Percentiles rank a stretch among this genome's conserved stretches.
Evolutionary conservation across 257 asterid genomes (phyloP).

Genomic region (Solanum bulbocastanum): DNA sequence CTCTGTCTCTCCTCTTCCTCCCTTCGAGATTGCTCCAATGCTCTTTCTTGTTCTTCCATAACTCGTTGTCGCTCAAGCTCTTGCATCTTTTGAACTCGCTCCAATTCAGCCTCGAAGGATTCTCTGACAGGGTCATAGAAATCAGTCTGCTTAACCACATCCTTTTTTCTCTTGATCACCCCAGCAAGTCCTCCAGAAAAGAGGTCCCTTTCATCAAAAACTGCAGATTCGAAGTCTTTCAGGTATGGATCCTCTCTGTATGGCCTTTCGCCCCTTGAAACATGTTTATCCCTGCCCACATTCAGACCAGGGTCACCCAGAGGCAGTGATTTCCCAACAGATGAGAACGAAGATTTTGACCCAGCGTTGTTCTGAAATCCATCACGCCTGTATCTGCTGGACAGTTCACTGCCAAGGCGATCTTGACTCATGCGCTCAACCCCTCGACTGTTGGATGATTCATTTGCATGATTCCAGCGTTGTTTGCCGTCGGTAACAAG

Average conservation of each 20-base stretch:
- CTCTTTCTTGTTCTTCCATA: conserved; percentile 87
- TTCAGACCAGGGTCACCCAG: conserved; percentile 31
- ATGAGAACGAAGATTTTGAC: conserved; percentile 33
- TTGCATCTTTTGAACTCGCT: conserved; percentile 92
- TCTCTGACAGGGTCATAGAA: conserved; percentile 88
- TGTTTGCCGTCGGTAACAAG: conserved; percentile 25
- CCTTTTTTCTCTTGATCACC: conserved; percentile 79
- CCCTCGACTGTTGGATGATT: conserved; percentile 39
- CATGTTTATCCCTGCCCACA: conserved; percentile 41
- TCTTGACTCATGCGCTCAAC: conserved; percentile 34
- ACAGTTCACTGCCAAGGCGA: conserved; percentile 38
- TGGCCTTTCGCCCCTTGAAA: conserved; percentile 41
- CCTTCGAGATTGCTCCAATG: conserved; percentile 65
- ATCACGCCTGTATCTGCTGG: conserved; percentile 44
- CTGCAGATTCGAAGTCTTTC: conserved; percentile 32
- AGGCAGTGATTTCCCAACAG: conserved; percentile 40
- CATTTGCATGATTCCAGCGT: conserved; percentile 34
- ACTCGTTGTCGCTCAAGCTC: conserved; percentile 81
- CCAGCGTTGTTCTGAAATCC: conserved; percentile 27
- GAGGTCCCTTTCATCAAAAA: conserved; percentile 70
- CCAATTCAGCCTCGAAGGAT: conserved; percentile 97
- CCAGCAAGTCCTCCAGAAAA: conserved; percentile 69
- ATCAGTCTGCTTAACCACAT: conserved; percentile 50
- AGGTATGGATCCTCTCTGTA: conserved; percentile 47
- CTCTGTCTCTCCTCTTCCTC: conserved; percentile 85